phyloP scores from a whole-genome alignment of 805 yeast genomes.

The Priceomyces castillae region DNA sequence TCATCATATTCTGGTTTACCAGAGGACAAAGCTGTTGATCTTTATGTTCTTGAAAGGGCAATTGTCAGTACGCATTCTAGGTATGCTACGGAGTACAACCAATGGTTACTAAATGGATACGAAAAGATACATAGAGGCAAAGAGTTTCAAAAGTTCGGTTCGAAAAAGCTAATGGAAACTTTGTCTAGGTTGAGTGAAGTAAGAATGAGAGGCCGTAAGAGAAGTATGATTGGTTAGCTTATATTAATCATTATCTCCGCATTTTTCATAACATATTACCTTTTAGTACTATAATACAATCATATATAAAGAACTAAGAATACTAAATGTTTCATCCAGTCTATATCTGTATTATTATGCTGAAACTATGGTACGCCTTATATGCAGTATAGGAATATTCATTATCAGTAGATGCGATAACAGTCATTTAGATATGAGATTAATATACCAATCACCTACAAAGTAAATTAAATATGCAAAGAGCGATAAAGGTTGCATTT shows the following conservation, averaged over 20 bases:
- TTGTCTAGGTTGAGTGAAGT: slow-evolving; percentile 74
- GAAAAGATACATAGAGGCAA: slow-evolving; percentile 31
- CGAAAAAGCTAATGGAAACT: slow-evolving; percentile 50
- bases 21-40: slow-evolving; percentile 96
- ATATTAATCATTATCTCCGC: background rate
- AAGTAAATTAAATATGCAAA: background rate
- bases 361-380: no score
- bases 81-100: slow-evolving; percentile 58
- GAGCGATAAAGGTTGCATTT: background rate
- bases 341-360: no score
- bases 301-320: no score
- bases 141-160: slow-evolving; percentile 29
- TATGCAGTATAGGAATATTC: background rate
- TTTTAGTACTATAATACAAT: no score
- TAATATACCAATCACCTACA: background rate
- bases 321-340: no score
- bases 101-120: slow-evolving; percentile 75
- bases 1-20: slow-evolving; percentile 70
- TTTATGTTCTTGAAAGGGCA: slow-evolving; percentile 92
- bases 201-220: slow-evolving; percentile 87
- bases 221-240: slow-evolving; percentile 82
- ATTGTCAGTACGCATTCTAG: slow-evolving; percentile 85
- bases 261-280: no score
- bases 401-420: background rate
- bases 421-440: background rate